Evolutionary conservation across 78 protist species (phyloP).

Genomic region (Dictyostelium capitatum): DNA sequence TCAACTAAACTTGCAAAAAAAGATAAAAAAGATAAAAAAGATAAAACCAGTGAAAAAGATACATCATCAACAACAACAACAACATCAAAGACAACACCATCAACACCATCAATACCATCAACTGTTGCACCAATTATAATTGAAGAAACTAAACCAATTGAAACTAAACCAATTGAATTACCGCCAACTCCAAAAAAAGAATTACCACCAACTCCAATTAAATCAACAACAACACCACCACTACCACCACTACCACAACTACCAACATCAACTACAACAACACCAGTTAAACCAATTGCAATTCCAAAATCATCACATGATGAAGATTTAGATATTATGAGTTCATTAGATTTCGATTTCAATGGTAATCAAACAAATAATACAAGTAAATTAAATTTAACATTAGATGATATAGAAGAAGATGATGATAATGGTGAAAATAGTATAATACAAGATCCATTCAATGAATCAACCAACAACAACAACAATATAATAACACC

Average conservation of each 20-base stretch:
- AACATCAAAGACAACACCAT: not conserved
- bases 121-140: not conserved
- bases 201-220: not conserved
- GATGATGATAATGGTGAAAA: not conserved
- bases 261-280: not conserved
- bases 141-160: conserved; percentile 15
- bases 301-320: not conserved
- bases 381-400: too few species aligned
- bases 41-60: too few species aligned
- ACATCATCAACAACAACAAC: not conserved
- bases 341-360: not conserved
- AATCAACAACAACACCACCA: too few species aligned
- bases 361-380: not conserved
- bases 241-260: not conserved
- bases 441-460: not conserved
- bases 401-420: not conserved
- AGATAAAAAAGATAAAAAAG: too few species aligned
- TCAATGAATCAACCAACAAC: not conserved
- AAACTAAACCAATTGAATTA: not conserved
- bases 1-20: too few species aligned
- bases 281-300: conserved; percentile 15
- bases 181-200: not conserved
- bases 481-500: conserved; percentile 8
- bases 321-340: not conserved
- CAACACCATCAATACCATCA: not conserved